phyloP scores from a whole-genome alignment of 805 yeast species.

The Nakazawaea sp. region DNA sequence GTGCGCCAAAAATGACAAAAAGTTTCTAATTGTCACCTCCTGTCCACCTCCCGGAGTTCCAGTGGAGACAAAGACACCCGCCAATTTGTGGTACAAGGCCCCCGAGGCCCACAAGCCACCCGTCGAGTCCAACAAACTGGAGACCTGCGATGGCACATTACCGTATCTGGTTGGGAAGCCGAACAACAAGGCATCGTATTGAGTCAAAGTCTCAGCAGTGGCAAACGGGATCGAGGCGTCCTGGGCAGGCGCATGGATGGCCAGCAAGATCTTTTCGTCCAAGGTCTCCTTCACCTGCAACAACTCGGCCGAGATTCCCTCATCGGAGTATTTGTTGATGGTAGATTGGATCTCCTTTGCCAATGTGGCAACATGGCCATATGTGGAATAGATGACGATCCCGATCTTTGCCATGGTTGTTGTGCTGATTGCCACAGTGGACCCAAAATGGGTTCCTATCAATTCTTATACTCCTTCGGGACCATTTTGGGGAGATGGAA shows the following conservation, averaged over 20 bases:
- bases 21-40: constrained; percentile 59
- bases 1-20: constrained; percentile 56
- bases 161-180: constrained; percentile 83
- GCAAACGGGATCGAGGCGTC: constrained; percentile 48
- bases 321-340: constrained; percentile 39
- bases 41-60: constrained; percentile 68
- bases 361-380: constrained; percentile 66
- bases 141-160: constrained; percentile 68
- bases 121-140: constrained; percentile 68
- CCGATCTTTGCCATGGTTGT: constrained; percentile 17
- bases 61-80: constrained; percentile 65
- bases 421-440: too few relatives aligned
- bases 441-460: too few relatives aligned
- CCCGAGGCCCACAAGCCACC: constrained; percentile 75
- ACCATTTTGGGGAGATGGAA: constrained; percentile 13
- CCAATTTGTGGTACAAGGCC: constrained; percentile 64
- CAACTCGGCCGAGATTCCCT: constrained; percentile 65
- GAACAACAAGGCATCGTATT: constrained; percentile 72
- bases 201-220: constrained; percentile 42
- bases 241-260: constrained; percentile 62
- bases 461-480: too few relatives aligned
- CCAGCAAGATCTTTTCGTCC: constrained; percentile 46
- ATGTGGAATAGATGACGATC: constrained; percentile 50
- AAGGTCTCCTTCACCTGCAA: constrained; percentile 81
- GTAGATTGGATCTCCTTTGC: constrained; percentile 70